These are phyloP conservation scores for Litchi chinensis DNA, from an alignment of 345 rosid genomes.

Conservation along the genomic window DNA sequence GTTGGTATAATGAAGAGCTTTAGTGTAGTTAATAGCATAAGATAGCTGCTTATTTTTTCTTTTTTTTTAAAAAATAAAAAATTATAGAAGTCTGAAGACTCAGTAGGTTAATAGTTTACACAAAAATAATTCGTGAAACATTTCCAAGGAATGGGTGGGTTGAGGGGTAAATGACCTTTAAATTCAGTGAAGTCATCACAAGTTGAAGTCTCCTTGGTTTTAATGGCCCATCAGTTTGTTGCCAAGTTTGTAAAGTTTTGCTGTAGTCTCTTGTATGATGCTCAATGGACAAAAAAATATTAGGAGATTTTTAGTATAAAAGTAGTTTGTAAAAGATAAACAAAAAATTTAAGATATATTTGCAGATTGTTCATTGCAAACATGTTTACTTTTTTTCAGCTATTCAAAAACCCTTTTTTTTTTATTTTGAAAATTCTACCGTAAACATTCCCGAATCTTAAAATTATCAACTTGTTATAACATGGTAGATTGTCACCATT, in stretches of 20 bases:
- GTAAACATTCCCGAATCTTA: neutral
- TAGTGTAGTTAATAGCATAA: neutral
- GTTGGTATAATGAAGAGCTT: neutral
- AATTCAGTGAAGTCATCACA: neutral
- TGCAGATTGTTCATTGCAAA: neutral
- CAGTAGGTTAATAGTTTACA: neutral
- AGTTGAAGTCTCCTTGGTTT: no score
- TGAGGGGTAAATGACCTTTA: neutral
- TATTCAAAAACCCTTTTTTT: neutral
- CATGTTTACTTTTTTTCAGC: neutral
- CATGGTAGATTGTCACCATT: neutral
- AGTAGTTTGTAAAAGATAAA: neutral
- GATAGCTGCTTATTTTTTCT: neutral
- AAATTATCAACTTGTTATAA: neutral
- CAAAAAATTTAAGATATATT: neutral
- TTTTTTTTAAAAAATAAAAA: no score
- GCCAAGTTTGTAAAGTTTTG: neutral
- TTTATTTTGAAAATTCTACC: neutral
- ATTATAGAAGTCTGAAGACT: neutral
- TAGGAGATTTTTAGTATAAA: neutral
- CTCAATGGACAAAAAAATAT: neutral
- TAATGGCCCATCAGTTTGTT: neutral
- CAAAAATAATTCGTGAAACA: neutral
- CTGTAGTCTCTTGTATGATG: neutral
- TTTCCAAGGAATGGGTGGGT: neutral